phyloP scores from a whole-genome alignment of 148 eudicot species.

The Gaultheria prostrata region DNA sequence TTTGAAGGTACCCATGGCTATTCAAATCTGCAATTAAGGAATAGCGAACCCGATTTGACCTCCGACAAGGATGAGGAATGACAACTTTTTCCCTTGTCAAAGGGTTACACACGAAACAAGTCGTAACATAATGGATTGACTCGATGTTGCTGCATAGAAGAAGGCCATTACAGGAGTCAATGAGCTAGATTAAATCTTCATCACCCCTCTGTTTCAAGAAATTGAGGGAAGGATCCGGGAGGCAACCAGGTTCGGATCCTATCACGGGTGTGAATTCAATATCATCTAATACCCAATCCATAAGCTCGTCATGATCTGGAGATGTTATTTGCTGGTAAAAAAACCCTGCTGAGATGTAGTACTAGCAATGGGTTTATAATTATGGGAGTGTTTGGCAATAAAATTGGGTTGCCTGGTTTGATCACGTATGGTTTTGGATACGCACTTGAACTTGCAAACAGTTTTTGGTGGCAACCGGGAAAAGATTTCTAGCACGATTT shows the following conservation, averaged over 20 bases:
- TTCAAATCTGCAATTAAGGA: slow-evolving; percentile 13
- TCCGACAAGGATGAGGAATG: background rate
- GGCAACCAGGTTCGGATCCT: background rate
- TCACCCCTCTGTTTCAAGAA: background rate
- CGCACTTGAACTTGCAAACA: background rate
- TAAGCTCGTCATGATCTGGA: background rate
- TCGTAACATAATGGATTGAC: background rate
- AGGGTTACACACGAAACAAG: slow-evolving; percentile 15
- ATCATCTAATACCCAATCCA: background rate
- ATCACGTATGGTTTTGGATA: background rate
- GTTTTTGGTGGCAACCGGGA: background rate
- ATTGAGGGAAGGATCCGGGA: background rate
- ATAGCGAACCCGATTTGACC: background rate
- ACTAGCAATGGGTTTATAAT: background rate
- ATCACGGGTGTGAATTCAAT: background rate
- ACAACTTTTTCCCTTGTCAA: slow-evolving; percentile 10
- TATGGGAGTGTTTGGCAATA: background rate
- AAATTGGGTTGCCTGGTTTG: background rate
- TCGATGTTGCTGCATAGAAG: slow-evolving; percentile 15
- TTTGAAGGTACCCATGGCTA: background rate
- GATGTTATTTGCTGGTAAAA: background rate
- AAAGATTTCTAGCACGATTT: slow-evolving; percentile 9
- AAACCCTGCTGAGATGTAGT: background rate
- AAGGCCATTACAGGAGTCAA: slow-evolving; percentile 19
- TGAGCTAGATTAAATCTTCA: background rate